Percentiles rank a stretch among this genome's conserved stretches.
Conservation (phyloP, 495 filamentous ascomycete species). For the Penicillium macrosclerotiorum region DNA sequence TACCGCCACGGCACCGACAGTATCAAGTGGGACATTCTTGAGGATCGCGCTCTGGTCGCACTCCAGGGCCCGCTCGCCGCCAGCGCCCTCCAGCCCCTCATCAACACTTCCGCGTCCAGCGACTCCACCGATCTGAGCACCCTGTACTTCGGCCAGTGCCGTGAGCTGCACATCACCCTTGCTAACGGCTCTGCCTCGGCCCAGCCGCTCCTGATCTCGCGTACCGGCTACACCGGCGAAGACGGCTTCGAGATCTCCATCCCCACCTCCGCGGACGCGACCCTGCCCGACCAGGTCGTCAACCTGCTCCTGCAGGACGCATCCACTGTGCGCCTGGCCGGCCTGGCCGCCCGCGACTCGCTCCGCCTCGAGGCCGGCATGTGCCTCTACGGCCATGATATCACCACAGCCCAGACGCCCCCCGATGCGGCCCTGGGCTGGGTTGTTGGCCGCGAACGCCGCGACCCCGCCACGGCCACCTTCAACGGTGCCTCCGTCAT, state of each 20-base stretch:
- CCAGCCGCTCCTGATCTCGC: constrained; percentile 68
- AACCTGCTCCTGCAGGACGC: constrained; percentile 62
- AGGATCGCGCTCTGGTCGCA: constrained; percentile 69
- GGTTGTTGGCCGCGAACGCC: constrained; percentile 78
- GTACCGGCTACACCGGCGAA: constrained; percentile 95
- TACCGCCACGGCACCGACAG: constrained; percentile 43
- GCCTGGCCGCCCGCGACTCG: constrained; percentile 87
- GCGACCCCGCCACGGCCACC: constrained; percentile 49
- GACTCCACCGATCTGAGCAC: constrained; percentile 56
- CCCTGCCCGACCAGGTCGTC: constrained; percentile 44
- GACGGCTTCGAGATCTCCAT: constrained; percentile 97
- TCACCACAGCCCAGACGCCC: constrained; percentile 85
- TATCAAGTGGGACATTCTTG: constrained; percentile 69
- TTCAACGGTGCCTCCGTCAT: constrained; percentile 78
- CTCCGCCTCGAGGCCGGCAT: constrained; percentile 93
- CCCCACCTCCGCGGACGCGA: constrained; percentile 43
- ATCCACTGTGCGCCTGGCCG: constrained; percentile 72
- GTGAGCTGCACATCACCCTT: constrained; percentile 52
- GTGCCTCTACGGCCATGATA: constrained; percentile 98
- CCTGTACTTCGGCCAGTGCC: constrained; percentile 79
- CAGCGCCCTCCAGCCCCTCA: constrained; percentile 59
- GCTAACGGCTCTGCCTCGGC: constrained; percentile 41
- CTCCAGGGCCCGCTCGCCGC: constrained; percentile 81
- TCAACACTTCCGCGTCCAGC: constrained; percentile 35
- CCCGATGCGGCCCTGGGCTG: constrained; percentile 80